Evolutionary conservation across 495 filamentous ascomycete genomes (phyloP), one percentile per base, ranked within the genome.

Genomic region (Podospora sp.): DNA sequence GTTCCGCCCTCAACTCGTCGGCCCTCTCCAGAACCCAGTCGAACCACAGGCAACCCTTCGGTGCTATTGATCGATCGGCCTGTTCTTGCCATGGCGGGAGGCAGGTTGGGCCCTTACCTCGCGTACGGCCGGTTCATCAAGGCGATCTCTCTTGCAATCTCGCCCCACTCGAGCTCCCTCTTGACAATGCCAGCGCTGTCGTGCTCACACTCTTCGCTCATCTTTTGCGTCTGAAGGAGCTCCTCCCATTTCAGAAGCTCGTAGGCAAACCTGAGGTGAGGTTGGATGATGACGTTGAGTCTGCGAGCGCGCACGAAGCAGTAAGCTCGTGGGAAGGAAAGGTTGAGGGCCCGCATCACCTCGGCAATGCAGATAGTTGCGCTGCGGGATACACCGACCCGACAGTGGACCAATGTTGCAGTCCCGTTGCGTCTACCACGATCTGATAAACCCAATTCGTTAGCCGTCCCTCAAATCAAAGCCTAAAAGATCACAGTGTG

Each of bases 361-460:
- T 97, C 94, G 35, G 95, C 95, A 72, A 99, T 98, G 79, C 95
- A 98, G 74, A 99, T 97, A 8, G 95, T 99, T 22, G 95, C 95
- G 58, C 91, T 94, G 66, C 95, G 85, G 21, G 93, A 97, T 66
- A 99, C 95, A 57, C 95, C 95, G 52, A 99, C 95, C 14, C 96
- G 89, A 76, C 95, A 99, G 77, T 99, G 95, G 26, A 99, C 95
- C 55, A 99, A 83, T 1, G 95, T 97, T n/a, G 94, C 93, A 6
- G 85, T 90, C 22, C 87, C 86, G 51, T 91, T 89, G 50, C 73
- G 74, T 71, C 89, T 91, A 46, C 94, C 93, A 72, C 88, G 85
- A 27, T 90, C 94, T 97, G 69, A 46, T 2, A 46, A 18, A 46
- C 40, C 16, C 5, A 18, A 33, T 8, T 18, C 12, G 40, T 46